Evolutionary conservation across 139 green algal species (phyloP).

Genomic region (Chlamydomonas sphaeroides): DNA sequence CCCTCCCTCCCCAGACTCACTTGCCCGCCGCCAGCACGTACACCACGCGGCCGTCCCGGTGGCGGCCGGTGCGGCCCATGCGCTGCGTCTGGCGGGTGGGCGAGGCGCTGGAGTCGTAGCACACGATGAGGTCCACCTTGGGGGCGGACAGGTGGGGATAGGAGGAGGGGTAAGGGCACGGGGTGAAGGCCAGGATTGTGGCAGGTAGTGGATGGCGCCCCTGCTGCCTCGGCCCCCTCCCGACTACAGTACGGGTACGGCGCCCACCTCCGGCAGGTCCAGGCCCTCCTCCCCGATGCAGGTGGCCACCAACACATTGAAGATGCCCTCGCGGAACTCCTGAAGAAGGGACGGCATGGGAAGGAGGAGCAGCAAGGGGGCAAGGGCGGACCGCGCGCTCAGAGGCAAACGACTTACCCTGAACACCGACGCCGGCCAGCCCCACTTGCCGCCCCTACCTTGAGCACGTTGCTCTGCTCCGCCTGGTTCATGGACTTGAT

Average conservation of each 20-base stretch:
- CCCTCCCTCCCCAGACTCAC: too few relatives aligned
- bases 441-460: constrained; percentile 4
- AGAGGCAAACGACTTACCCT: too few relatives aligned
- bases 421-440: too few relatives aligned
- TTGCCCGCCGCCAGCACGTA: constrained; percentile 80
- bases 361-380: background rate
- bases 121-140: constrained; percentile 96
- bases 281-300: constrained; percentile 97
- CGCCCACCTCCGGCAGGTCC: constrained; percentile 88
- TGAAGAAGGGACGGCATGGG: constrained; percentile 41
- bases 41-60: constrained; percentile 85
- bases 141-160: background rate
- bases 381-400: too few relatives aligned
- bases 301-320: constrained; percentile 91
- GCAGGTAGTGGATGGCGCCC: too few relatives aligned
- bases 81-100: constrained; percentile 88
- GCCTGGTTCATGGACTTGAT: constrained; percentile 56
- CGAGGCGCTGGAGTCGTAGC: constrained; percentile 85
- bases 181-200: background rate
- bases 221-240: too few relatives aligned
- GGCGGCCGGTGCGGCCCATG: constrained; percentile 93
- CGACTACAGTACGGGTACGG: background rate
- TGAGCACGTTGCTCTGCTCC: constrained; percentile 58
- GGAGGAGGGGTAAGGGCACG: background rate
- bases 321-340: constrained; percentile 67